Percentiles rank a stretch among this genome's conserved stretches.
Evolutionary conservation across 2,329 filamentous ascomycete genomes (phyloP).

Genomic region (Alternaria solani): DNA sequence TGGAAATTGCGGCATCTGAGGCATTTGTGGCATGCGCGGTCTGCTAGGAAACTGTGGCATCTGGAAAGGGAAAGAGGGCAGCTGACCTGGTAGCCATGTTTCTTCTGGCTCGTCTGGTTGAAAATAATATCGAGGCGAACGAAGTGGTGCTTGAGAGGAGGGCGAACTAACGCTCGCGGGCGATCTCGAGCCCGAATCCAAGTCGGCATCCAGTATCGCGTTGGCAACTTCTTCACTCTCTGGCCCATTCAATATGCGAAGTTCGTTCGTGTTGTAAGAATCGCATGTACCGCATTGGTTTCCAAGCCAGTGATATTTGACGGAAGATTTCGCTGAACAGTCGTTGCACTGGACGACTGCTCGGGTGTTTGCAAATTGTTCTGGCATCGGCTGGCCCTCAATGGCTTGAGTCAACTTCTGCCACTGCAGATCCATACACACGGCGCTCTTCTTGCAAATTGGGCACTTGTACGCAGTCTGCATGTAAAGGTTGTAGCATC

Average conservation of each 20-base stretch:
- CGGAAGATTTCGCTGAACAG: conserved; percentile 85
- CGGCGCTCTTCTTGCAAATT: conserved; percentile 94
- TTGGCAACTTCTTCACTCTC: conserved; percentile 48
- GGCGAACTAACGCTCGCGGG: conserved; percentile 45
- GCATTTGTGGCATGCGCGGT: conserved; percentile 44
- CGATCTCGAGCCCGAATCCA: conserved; percentile 36
- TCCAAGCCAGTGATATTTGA: conserved; percentile 92
- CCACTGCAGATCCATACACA: conserved; percentile 97
- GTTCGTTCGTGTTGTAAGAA: conserved; percentile 61
- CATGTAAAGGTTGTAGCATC: conserved; percentile 88
- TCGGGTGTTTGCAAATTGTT: conserved; percentile 78
- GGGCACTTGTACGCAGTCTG: conserved; percentile 93
- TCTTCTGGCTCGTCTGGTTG: conserved; percentile 48
- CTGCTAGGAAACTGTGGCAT: conserved; percentile 47
- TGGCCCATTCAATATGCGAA: conserved; percentile 53
- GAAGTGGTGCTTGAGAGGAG: conserved; percentile 40
- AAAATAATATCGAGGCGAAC: conserved; percentile 49
- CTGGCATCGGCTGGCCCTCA: conserved; percentile 88
- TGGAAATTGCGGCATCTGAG: conserved; percentile 42
- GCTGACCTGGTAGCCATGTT: conserved; percentile 49
- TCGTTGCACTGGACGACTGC: conserved; percentile 94
- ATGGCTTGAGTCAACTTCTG: conserved; percentile 89
- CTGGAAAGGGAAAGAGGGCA: conserved; percentile 48
- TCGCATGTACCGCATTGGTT: conserved; percentile 78
- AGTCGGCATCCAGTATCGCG: conserved; percentile 41